Evolutionary conservation across 257 asterid genomes (phyloP).

Genomic region (Ilex asprella): DNA sequence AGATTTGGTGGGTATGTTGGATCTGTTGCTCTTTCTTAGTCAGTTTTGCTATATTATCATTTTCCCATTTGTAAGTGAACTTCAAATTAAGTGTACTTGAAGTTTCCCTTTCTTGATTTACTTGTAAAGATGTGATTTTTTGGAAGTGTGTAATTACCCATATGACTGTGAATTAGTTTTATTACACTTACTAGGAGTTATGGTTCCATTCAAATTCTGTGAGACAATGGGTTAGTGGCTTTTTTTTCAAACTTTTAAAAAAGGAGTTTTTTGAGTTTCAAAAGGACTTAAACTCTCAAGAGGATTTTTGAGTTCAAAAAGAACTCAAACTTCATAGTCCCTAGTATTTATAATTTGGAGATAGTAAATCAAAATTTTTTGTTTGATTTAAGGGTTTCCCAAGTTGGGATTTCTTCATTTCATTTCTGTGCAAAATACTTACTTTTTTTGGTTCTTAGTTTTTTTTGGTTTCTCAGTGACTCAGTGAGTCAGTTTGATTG

Average conservation of each 20-base stretch:
- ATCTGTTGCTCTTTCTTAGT: conserved; percentile 16
- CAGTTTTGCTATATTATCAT: no score
- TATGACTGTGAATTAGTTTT: not conserved
- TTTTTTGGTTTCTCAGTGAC: not conserved
- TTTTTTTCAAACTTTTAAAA: no score
- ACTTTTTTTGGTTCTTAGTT: not conserved
- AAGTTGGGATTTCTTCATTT: no score
- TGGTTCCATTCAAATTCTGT: no score
- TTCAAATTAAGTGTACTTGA: not conserved
- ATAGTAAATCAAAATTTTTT: no score
- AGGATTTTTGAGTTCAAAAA: conserved; percentile 12
- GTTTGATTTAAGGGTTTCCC: no score
- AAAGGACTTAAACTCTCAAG: conserved; percentile 2
- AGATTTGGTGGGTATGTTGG: conserved; percentile 24
- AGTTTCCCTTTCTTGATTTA: not conserved
- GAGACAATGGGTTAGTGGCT: no score
- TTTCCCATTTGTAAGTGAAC: no score
- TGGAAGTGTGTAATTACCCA: no score
- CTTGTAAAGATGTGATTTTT: not conserved
- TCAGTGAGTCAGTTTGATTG: not conserved
- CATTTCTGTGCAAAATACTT: not conserved
- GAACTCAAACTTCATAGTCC: conserved; percentile 5
- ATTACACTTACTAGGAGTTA: not conserved
- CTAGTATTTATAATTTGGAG: no score
- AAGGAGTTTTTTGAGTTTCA: no score